Conservation (phyloP, 495 filamentous ascomycete species). For the Durotheca rogersii region DNA sequence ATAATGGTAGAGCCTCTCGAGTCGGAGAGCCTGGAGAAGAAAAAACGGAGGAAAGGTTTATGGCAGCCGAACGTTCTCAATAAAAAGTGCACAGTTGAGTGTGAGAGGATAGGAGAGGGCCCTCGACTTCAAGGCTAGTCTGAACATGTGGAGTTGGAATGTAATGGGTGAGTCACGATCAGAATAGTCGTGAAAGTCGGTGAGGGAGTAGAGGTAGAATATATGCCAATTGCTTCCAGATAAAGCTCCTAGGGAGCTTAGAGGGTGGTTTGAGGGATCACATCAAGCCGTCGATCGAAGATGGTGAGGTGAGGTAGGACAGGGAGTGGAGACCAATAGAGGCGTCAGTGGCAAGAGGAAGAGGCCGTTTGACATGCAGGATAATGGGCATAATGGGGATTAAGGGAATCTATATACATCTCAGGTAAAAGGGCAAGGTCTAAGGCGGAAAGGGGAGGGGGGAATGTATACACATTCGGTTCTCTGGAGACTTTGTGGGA, state of each 20-base stretch:
- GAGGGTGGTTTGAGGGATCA: conserved; percentile 31
- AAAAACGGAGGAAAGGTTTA: conserved; percentile 3
- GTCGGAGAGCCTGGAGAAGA: conserved; percentile 7
- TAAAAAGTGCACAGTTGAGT: conserved; percentile 34
- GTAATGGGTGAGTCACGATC: conserved; percentile 40
- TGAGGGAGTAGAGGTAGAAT: conserved; percentile 41
- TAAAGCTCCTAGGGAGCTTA: conserved; percentile 32
- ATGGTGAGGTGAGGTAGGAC: conserved; percentile 31
- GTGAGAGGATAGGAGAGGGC: conserved; percentile 17
- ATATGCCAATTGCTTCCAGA: conserved; percentile 30
- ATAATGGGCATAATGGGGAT: conserved; percentile 32
- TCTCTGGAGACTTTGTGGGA: conserved; percentile 14
- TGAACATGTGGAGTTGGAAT: conserved; percentile 33
- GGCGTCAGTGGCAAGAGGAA: conserved; percentile 18
- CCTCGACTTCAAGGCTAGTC: conserved; percentile 20
- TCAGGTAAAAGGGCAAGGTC: conserved; percentile 20
- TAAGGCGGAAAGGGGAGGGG: conserved; percentile 27
- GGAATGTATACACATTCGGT: conserved; percentile 10
- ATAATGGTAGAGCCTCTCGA: conserved; percentile 33
- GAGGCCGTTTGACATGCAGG: conserved; percentile 20
- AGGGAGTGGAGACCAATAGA: conserved; percentile 25
- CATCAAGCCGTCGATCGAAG: conserved; percentile 28
- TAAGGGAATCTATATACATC: conserved; percentile 18
- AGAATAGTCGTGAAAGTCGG: conserved; percentile 38
- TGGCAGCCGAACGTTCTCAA: conserved; percentile 24